Evolutionary conservation across 805 yeast species (phyloP).

Genomic region (Debaryomyces maramus): DNA sequence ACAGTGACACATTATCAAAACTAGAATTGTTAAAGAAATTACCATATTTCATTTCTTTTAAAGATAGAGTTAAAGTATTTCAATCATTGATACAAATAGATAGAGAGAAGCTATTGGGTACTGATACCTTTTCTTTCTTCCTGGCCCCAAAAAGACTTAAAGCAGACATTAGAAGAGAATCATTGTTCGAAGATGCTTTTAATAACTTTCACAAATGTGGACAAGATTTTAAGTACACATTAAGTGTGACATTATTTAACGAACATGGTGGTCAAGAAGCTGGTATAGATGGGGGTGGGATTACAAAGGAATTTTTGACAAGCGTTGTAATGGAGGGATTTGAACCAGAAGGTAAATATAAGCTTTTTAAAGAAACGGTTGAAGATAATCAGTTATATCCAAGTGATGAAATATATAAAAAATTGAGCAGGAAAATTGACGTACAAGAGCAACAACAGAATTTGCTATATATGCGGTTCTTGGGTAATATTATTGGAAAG

Average conservation of each 20-base stretch:
- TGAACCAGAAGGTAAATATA: constrained; percentile 25
- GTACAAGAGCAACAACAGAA: constrained; percentile 24
- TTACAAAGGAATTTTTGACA: constrained; percentile 87
- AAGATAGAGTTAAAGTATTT: constrained; percentile 70
- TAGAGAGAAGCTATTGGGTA: constrained; percentile 22
- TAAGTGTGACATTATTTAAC: constrained; percentile 68
- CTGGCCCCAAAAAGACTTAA: constrained; percentile 22
- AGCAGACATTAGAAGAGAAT: constrained; percentile 68
- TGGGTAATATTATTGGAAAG: constrained; percentile 86
- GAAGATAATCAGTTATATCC: constrained; percentile 70
- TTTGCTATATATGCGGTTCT: constrained; percentile 48
- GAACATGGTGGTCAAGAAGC: constrained; percentile 74
- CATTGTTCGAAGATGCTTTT: constrained; percentile 74
- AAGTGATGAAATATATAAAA: constrained; percentile 51
- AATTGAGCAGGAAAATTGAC: constrained; percentile 31
- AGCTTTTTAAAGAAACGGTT: constrained; percentile 41
- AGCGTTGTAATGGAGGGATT: constrained; percentile 71
- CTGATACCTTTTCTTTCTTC: constrained; percentile 15
- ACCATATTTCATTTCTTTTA: constrained; percentile 82
- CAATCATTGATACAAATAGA: constrained; percentile 62
- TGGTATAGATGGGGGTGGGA: constrained; percentile 97
- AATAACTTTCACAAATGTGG: constrained; percentile 55
- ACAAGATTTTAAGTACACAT: constrained; percentile 52
- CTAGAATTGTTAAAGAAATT: constrained; percentile 56
- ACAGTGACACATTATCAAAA: constrained; percentile 23